Evolutionary conservation across 108 stramenopile species (phyloP).

Genomic region (Nitzschia sp.): DNA sequence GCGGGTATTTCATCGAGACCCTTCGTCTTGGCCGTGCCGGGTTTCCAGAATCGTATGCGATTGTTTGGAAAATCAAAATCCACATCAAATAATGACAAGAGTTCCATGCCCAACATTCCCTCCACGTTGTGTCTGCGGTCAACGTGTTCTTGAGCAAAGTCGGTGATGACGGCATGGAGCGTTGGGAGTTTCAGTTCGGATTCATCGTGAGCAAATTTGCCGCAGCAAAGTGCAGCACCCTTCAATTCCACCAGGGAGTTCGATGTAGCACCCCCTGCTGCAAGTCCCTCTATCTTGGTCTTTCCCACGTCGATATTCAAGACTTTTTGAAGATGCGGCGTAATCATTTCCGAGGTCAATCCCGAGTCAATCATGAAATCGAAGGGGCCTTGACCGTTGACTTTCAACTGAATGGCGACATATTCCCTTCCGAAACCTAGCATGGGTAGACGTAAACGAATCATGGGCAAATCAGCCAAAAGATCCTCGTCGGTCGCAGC

Average conservation of each 20-base stretch:
- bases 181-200: constrained; percentile 42
- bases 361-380: constrained; percentile 87
- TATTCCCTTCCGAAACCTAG: constrained; percentile 73
- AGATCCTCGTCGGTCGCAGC: constrained; percentile 4
- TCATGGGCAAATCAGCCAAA: constrained; percentile 52
- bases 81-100: constrained; percentile 68
- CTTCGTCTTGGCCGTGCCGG: constrained; percentile 44
- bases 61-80: constrained; percentile 76
- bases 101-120: constrained; percentile 84
- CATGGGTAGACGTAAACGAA: constrained; percentile 56
- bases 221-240: constrained; percentile 60
- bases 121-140: constrained; percentile 81
- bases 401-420: constrained; percentile 57
- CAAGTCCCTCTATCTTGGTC: constrained; percentile 47
- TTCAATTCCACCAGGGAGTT: constrained; percentile 50
- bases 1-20: constrained; percentile 62
- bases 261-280: constrained; percentile 49
- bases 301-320: constrained; percentile 36
- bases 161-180: constrained; percentile 69
- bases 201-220: constrained; percentile 18
- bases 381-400: constrained; percentile 67
- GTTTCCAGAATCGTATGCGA: constrained; percentile 65
- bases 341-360: constrained; percentile 78
- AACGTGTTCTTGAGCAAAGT: constrained; percentile 83
- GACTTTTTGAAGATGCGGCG: constrained; percentile 63